These are phyloP conservation scores for Polytrichum formosum DNA, from an alignment of 225 moss, liverwort and hornwort species.

Conservation along the genomic window DNA sequence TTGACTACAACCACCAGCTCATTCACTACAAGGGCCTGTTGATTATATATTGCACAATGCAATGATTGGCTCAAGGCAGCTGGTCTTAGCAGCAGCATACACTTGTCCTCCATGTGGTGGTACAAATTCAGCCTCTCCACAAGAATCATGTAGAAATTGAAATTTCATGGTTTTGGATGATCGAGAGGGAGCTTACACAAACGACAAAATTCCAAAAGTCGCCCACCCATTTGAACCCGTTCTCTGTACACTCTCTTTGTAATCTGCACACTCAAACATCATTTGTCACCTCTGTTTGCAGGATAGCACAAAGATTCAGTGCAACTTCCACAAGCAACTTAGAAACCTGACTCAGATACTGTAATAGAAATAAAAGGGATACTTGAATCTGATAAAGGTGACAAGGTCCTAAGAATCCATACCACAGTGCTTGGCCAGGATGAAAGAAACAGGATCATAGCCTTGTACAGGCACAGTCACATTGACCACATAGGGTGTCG, in stretches of 20 bases:
- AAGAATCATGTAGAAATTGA: neutral
- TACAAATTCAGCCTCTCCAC: neutral
- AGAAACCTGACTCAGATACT: neutral
- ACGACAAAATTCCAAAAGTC: slow-evolving; percentile 87
- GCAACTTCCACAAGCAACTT: neutral
- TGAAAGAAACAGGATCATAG: slow-evolving; percentile 67
- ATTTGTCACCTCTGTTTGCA: too few species aligned
- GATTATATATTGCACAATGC: neutral
- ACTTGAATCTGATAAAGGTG: slow-evolving; percentile 5
- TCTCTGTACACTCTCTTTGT: slow-evolving; percentile 49
- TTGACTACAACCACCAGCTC: neutral
- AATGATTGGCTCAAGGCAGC: too few species aligned
- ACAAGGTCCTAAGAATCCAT: slow-evolving; percentile 16
- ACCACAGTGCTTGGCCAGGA: slow-evolving; percentile 85
- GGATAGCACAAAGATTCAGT: too few species aligned
- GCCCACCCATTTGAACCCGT: slow-evolving; percentile 82
- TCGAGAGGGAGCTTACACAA: slow-evolving; percentile 40
- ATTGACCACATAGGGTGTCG: slow-evolving; percentile 44
- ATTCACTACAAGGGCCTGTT: neutral
- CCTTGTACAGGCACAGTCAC: slow-evolving; percentile 65
- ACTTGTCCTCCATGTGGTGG: neutral
- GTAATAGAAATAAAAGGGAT: neutral
- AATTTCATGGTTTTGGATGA: neutral
- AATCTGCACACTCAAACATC: slow-evolving; percentile 35
- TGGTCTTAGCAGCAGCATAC: neutral